Base-by-base conservation (phyloP, 2,329 filamentous ascomycete genomes). In the Trichoderma koningii region DNA sequence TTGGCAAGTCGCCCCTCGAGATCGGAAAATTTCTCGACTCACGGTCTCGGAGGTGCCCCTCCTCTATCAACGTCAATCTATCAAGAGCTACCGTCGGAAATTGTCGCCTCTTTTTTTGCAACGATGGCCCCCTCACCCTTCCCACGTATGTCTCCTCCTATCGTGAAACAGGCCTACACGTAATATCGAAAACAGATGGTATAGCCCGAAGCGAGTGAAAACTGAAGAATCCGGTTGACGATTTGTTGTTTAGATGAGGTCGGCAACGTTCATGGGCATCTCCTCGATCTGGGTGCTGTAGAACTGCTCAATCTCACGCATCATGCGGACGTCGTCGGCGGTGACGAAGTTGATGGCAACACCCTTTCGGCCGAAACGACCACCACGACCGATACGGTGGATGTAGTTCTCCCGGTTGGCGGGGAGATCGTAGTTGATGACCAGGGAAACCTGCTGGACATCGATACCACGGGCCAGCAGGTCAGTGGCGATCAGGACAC, bases 261-360 rank as follows among this genome's bases (percentile, higher is more conserved):
- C 88, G 73, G 88, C 88, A 74, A 90, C 88, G 81, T 90, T 90
- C 95, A 99, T 98, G 77, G 95, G 95, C 95, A 99, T 99, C 88
- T 99, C 95, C 84, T 99, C 95, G 73, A 99, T 98, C 85, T 99
- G 95, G 80, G 95, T 99, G 88, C 92, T 97, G 90, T 99, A 99
- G 88, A 98, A 99, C 85, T 97, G 92, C 82, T 99, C 95, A 75
- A 99, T 99, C 83, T 99, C 95, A 80, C 95, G 89, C 92, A 99
- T 96, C 92, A 99, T 98, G 81, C 94, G 93, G 76, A 99, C 95
- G 82, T 99, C 95, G 72, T 99, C 95, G 75, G 93, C 92, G 69
- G 94, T 98, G 80, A 99, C 95, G 80, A 99, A 99, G 92, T 99
- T 99, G 88, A 99, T 99, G 76, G 95, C 95, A 80, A 99, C 95